A percentile compares a stretch with the other conserved stretches of the same genome.
Evolutionary conservation across 768 basidiomycete species (phyloP).

Genomic region (Amanita pallidorosea): DNA sequence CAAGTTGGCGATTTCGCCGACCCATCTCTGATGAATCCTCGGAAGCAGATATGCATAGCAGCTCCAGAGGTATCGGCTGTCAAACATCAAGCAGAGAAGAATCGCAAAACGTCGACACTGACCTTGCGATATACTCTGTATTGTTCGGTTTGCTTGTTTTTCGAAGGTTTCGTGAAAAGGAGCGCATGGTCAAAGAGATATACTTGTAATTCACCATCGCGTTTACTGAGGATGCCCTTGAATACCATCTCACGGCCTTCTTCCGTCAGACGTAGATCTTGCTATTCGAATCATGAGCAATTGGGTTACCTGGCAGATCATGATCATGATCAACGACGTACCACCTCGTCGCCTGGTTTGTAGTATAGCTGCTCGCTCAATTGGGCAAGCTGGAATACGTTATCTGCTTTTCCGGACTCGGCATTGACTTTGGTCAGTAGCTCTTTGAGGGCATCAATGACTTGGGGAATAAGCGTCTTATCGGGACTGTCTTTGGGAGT

Average conservation of each 20-base stretch:
- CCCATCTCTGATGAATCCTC: conserved; percentile 41
- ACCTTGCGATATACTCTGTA: conserved; percentile 91
- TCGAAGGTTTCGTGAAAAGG: conserved; percentile 74
- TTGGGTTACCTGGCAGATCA: not conserved
- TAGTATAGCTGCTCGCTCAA: conserved; percentile 87
- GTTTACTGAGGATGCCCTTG: conserved; percentile 83
- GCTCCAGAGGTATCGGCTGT: conserved; percentile 92
- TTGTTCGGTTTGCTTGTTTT: conserved; percentile 88
- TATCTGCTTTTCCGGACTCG: conserved; percentile 93
- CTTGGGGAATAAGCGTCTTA: conserved; percentile 67
- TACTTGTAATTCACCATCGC: conserved; percentile 85
- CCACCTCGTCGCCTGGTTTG: conserved; percentile 83
- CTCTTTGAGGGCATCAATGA: conserved; percentile 62
- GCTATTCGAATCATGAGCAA: not conserved
- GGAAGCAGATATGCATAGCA: conserved; percentile 71
- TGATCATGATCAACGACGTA: conserved; percentile 25
- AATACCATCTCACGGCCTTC: conserved; percentile 86
- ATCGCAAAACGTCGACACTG: conserved; percentile 19
- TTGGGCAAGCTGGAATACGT: conserved; percentile 90
- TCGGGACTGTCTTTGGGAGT: conserved; percentile 88
- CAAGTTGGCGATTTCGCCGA: conserved; percentile 32
- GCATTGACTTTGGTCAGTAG: conserved; percentile 84
- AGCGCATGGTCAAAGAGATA: conserved; percentile 97
- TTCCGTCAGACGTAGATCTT: conserved; percentile 83
- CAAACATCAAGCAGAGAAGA: not conserved